A percentile compares a stretch with the other conserved stretches of the same genome.
phyloP scores from a whole-genome alignment of 2,329 filamentous ascomycete genomes.

The Kalmusia sp. region DNA sequence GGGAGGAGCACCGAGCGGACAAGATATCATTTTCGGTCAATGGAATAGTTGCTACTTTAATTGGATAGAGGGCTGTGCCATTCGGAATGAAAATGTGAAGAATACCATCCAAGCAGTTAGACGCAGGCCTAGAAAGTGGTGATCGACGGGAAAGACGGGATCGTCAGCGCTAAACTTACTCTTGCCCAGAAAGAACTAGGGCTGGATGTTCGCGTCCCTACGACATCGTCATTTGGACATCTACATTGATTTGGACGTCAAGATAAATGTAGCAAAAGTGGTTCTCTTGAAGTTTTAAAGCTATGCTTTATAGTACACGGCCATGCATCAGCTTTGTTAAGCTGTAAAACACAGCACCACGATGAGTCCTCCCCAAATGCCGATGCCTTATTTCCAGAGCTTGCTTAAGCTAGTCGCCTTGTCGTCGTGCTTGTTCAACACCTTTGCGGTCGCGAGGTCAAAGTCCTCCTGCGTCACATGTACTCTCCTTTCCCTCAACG shows the following conservation, averaged over 20 bases:
- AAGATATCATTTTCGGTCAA: too few relatives aligned
- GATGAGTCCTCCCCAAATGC: background rate
- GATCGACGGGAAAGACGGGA: too few relatives aligned
- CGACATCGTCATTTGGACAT: too few relatives aligned
- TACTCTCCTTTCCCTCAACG: constrained; percentile 90
- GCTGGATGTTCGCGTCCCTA: too few relatives aligned
- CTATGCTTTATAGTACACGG: constrained; percentile 7
- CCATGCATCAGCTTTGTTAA: background rate
- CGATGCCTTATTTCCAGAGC: constrained; percentile 72
- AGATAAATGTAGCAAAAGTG: background rate
- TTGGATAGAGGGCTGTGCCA: too few relatives aligned
- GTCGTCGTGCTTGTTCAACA: constrained; percentile 99
- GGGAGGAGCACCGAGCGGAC: too few relatives aligned
- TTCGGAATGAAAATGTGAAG: too few relatives aligned
- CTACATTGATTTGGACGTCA: background rate
- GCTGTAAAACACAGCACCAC: background rate
- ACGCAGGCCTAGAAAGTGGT: too few relatives aligned
- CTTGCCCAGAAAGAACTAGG: too few relatives aligned
- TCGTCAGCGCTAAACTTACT: too few relatives aligned
- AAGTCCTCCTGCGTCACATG: constrained; percentile 99
- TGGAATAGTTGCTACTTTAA: too few relatives aligned
- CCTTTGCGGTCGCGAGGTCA: constrained; percentile 97
- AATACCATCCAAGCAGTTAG: too few relatives aligned
- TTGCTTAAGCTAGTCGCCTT: constrained; percentile 93
- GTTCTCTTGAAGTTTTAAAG: constrained; percentile 1